Conservation (phyloP, 257 asterid genomes). For the Forsythia suspensa region DNA sequence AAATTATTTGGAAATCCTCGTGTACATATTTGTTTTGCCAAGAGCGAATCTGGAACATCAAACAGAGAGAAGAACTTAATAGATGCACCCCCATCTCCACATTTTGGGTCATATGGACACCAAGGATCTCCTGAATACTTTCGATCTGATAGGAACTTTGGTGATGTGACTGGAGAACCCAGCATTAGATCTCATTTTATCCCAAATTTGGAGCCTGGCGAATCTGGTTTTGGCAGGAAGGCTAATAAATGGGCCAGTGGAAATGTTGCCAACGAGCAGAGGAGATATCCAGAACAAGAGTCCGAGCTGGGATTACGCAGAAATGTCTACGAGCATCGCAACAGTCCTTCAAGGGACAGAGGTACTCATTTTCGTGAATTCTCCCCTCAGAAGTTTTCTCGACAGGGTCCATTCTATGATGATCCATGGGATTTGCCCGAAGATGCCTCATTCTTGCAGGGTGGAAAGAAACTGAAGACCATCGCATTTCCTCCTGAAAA, state of each 20-base stretch:
- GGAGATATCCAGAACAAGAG: slow-evolving; percentile 45
- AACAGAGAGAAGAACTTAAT: slow-evolving; percentile 55
- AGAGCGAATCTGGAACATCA: slow-evolving; percentile 62
- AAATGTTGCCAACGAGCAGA: slow-evolving; percentile 43
- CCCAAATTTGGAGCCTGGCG: slow-evolving; percentile 47
- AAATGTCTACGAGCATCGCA: slow-evolving; percentile 43
- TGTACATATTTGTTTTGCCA: slow-evolving; percentile 82
- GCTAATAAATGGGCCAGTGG: slow-evolving; percentile 45
- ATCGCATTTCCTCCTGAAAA: slow-evolving; percentile 45
- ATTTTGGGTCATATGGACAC: slow-evolving; percentile 41
- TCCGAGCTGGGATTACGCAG: slow-evolving; percentile 41
- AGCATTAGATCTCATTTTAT: slow-evolving; percentile 52
- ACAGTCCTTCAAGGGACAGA: slow-evolving; percentile 54
- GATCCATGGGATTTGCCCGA: slow-evolving; percentile 97
- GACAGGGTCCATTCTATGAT: slow-evolving; percentile 50
- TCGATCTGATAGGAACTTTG: slow-evolving; percentile 49
- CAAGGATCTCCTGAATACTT: slow-evolving; percentile 46
- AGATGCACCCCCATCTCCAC: slow-evolving; percentile 61
- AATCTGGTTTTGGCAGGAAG: slow-evolving; percentile 44
- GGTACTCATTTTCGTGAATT: slow-evolving; percentile 45
- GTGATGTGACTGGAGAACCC: slow-evolving; percentile 43
- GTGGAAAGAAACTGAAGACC: slow-evolving; percentile 61
- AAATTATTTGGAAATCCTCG: slow-evolving; percentile 90
- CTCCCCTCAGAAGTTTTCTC: slow-evolving; percentile 53
- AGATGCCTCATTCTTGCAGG: slow-evolving; percentile 60